Percentiles rank a stretch among this genome's conserved stretches.
Conservation (phyloP, 2,329 filamentous ascomycete genomes). For the Scopulariopsis brevicaulis region DNA sequence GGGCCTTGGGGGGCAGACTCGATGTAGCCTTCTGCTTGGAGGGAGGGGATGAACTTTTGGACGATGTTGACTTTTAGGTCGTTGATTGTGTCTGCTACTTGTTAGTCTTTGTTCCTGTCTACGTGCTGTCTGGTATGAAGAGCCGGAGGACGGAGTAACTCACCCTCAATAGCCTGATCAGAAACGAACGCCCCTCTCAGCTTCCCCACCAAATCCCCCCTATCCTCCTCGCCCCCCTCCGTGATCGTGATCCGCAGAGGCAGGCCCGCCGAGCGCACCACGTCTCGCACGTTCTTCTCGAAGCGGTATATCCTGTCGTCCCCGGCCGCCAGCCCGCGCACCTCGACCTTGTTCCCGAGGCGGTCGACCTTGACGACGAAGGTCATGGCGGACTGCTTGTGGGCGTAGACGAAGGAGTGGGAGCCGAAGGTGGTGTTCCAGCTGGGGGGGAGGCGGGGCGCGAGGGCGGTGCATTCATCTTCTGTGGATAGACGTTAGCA, state of each 20-base stretch:
- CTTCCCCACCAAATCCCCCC: constrained; percentile 32
- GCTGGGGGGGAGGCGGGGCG: constrained; percentile 55
- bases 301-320: constrained; percentile 73
- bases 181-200: constrained; percentile 63
- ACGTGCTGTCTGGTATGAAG: neutral
- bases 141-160: neutral
- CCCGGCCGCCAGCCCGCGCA: constrained; percentile 67
- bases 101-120: neutral
- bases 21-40: constrained; percentile 71
- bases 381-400: constrained; percentile 73
- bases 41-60: constrained; percentile 68
- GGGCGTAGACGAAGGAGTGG: constrained; percentile 77
- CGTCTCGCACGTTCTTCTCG: constrained; percentile 62
- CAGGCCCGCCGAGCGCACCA: constrained; percentile 48
- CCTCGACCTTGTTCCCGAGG: constrained; percentile 72
- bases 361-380: constrained; percentile 75
- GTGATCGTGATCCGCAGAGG: constrained; percentile 43
- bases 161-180: constrained; percentile 46
- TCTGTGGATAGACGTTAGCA: constrained; percentile 24
- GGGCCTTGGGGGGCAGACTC: neutral
- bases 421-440: constrained; percentile 70
- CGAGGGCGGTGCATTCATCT: constrained; percentile 36
- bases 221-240: constrained; percentile 32
- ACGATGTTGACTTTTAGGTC: constrained; percentile 71
- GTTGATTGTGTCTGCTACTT: constrained; percentile 45